Conservation (phyloP, 495 filamentous ascomycete genomes). For the Neurospora africana region DNA sequence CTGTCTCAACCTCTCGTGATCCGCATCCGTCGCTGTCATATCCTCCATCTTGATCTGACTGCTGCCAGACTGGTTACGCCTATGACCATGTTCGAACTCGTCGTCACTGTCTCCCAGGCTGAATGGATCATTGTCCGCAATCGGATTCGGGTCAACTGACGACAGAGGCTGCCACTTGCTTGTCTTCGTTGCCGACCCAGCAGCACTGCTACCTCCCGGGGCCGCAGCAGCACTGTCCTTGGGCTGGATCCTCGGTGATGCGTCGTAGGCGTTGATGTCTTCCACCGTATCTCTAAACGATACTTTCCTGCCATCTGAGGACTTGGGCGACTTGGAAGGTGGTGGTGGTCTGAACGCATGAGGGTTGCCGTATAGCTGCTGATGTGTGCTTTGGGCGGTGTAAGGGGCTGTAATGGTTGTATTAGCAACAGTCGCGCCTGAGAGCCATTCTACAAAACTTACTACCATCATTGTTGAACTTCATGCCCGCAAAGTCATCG, state of each 20-base stretch:
- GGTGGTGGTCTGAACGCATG: conserved; percentile 69
- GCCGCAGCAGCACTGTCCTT: conserved; percentile 11
- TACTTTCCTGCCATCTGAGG: conserved; percentile 57
- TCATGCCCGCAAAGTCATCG: conserved; percentile 85
- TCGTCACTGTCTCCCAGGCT: conserved; percentile 94
- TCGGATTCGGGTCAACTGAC: conserved; percentile 74
- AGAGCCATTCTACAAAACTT: conserved; percentile 33
- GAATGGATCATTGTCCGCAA: conserved; percentile 89
- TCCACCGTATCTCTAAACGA: conserved; percentile 68
- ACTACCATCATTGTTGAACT: conserved; percentile 62
- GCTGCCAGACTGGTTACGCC: conserved; percentile 16
- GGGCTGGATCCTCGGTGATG: conserved; percentile 41
- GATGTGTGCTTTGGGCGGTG: conserved; percentile 17
- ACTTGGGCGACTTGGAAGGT: conserved; percentile 45
- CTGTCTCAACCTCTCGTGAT: conserved; percentile 59
- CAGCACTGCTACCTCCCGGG: conserved; percentile 11
- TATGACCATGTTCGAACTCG: conserved; percentile 52
- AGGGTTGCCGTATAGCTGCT: conserved; percentile 63
- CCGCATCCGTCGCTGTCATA: conserved; percentile 21
- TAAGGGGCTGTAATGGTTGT: background rate
- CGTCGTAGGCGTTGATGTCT: conserved; percentile 68
- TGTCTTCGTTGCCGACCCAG: conserved; percentile 39
- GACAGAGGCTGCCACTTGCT: conserved; percentile 98
- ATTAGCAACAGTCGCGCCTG: conserved; percentile 6
- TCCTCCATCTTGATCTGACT: conserved; percentile 51